Evolutionary conservation across 2,329 filamentous ascomycete genomes (phyloP).

Genomic region (Ceratocystiopsis sp.): DNA sequence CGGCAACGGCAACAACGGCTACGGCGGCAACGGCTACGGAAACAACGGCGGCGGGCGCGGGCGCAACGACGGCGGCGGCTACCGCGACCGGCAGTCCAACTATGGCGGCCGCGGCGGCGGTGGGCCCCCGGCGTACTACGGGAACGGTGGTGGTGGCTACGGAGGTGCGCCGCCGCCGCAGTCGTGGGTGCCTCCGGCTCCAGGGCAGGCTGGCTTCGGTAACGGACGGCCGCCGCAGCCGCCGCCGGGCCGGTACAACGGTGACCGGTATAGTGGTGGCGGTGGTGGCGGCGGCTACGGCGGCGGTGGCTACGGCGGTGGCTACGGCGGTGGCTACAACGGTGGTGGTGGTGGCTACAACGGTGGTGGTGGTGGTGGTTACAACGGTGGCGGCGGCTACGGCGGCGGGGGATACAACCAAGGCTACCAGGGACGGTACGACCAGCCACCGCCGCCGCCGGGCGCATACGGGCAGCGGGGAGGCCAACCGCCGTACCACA

Average conservation of each 20-base stretch:
- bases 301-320: conserved; percentile 2
- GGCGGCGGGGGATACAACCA: background rate
- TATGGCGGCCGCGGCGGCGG: background rate
- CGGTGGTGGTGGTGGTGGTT: background rate
- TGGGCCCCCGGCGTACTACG: conserved; percentile 2
- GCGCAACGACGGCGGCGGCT: background rate
- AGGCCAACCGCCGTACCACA: conserved; percentile 6
- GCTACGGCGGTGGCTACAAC: background rate
- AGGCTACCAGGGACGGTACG: conserved; percentile 1
- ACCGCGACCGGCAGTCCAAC: too few relatives aligned
- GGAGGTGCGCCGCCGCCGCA: conserved; percentile 12
- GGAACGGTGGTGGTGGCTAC: conserved; percentile 6
- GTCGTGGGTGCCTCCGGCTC: conserved; percentile 26
- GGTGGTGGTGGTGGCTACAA: background rate
- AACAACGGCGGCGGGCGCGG: background rate
- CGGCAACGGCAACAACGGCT: background rate
- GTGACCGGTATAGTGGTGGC: conserved; percentile 5
- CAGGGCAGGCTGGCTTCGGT: conserved; percentile 26
- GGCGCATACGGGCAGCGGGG: background rate
- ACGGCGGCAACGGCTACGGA: background rate
- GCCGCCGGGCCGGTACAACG: conserved; percentile 17
- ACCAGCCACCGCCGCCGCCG: conserved; percentile 1
- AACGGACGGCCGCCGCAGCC: conserved; percentile 27
- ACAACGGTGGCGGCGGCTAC: conserved; percentile 1
- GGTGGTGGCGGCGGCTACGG: conserved; percentile 1